Base-by-base conservation (phyloP, 1,284 basidiomycete species). In the Tilletia horrida region DNA sequence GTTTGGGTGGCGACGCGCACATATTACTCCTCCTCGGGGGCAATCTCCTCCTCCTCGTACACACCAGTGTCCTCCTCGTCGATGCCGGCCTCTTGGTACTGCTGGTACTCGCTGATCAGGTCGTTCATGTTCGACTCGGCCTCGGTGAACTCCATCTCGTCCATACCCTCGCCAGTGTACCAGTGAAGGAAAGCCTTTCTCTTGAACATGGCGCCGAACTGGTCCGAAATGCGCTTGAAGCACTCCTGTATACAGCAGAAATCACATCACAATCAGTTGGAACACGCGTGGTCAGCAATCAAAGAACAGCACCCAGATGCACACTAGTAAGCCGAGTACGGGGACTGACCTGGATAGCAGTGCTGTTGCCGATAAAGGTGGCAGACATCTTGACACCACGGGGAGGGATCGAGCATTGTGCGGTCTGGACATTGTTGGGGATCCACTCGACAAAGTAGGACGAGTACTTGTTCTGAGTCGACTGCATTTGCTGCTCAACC, bases 101-200 rank as follows among this genome's bases (percentile, higher is more conserved):
- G 74, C 73, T 82, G 78, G 71, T 82, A 67, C 61, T 83, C 90
- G 80, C 82, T 71, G 61, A 82, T 80, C 68, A 82, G 69, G 70
- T 82, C 81, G 57, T 76, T 70, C 70, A 82, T 71, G 71, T 79
- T 81, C 29, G 76, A 78, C 72, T 82, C 79, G 62, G 82, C 84
- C 74, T 82, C 81, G 57, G 80, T 80, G 74, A 82, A 82, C 74
- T 82, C 81, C 81, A 82, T 82, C 71, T 82, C 81, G 73, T 82
- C 80, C 81, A 82, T 82, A 48, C 81, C 81, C 68, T 82, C 78
- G 57, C 77, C 78, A n/a, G 80, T 82, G 76, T 81, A 82, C 81
- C 81, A 82, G 71, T 82, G 81, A 71, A 82, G 76, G 80, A 82
- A 82, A 29, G 81, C 81, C 71, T 82, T 82, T 63, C 81, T 71